These are phyloP conservation scores for Chlamydomonas asymmetrica DNA, from an alignment of 139 green algal genomes.

Conservation along the genomic window DNA sequence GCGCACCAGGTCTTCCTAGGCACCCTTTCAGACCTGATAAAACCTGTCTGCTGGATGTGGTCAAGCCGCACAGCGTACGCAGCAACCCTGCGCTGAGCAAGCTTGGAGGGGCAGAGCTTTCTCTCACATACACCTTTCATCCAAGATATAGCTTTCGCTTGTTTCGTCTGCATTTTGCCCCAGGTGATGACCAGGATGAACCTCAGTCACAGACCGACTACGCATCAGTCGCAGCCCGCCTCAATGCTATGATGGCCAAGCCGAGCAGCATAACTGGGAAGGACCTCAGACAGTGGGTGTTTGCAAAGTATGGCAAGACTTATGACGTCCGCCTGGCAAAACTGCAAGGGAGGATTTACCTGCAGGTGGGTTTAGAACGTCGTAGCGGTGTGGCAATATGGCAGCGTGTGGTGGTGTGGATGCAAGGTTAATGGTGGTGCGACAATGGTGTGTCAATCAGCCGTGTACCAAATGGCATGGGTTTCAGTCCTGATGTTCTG, in stretches of 20 bases:
- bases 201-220: constrained; percentile 22
- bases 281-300: constrained; percentile 29
- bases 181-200: no score
- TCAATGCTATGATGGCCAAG: constrained; percentile 14
- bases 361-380: constrained; percentile 5
- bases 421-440: no score
- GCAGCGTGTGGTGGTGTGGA: no score
- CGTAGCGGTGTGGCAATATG: neutral
- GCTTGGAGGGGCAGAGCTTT: no score
- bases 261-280: constrained; percentile 16
- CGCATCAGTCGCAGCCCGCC: constrained; percentile 6
- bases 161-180: no score
- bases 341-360: constrained; percentile 23
- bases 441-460: neutral
- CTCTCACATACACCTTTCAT: no score
- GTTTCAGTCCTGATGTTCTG: neutral
- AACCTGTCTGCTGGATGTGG: no score
- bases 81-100: no score
- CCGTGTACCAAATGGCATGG: neutral
- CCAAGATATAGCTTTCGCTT: no score
- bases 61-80: no score
- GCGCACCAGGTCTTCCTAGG: no score
- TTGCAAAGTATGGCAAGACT: constrained; percentile 29
- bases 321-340: constrained; percentile 37
- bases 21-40: no score